Base-by-base conservation (phyloP, 2,329 filamentous ascomycete genomes). In the Colletotrichum sp. region DNA sequence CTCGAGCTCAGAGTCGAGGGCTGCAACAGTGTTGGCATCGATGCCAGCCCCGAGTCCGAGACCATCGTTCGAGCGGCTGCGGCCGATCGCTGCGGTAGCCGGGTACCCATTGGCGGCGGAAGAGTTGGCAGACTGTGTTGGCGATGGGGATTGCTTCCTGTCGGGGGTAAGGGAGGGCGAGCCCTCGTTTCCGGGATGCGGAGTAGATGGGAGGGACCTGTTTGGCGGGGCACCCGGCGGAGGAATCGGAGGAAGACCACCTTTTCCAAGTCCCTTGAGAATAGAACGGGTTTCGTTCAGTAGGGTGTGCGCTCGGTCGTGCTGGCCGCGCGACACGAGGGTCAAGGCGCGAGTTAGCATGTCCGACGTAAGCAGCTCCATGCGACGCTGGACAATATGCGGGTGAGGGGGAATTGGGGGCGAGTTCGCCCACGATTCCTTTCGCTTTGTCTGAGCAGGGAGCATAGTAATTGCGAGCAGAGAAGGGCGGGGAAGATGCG, bases 311-410 rank as follows among this genome's bases (percentile, higher is more conserved):
- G 96, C 97, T 43, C 96, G 93, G 80, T 99, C 97, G 81, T 98
- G 95, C 84, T 98, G 96, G 38, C 95, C 95, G 47, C 95, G 92
- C 74, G 95, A 95, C 24, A 98, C 96, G 24, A 99, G 90, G 0
- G 95, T 98, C 74, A 99, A 86, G 16, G 97, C 96, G 72, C 97
- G 90, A 9, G 95, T 98, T 76, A 99, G 90, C 97, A 99, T 99
- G 82, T 99, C 97, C 2, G 96, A 98, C 4, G 97, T 98, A 67
- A 99, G 90, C 34, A 99, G 88, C 84, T 99, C 97, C 97, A 99
- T 99, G 59, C 97, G 93, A 54, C 97, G 91, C 84, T 99, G 97
- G 8, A 99, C 96, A 73, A 99, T 95, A 75, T 93, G 95, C 6
- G 97, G 96, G 81, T 98, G 97, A 59, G 97, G 96, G 16, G 97